Conservation (phyloP, 2,329 filamentous ascomycete species). For the Stagonosporopsis chrysanthemi region DNA sequence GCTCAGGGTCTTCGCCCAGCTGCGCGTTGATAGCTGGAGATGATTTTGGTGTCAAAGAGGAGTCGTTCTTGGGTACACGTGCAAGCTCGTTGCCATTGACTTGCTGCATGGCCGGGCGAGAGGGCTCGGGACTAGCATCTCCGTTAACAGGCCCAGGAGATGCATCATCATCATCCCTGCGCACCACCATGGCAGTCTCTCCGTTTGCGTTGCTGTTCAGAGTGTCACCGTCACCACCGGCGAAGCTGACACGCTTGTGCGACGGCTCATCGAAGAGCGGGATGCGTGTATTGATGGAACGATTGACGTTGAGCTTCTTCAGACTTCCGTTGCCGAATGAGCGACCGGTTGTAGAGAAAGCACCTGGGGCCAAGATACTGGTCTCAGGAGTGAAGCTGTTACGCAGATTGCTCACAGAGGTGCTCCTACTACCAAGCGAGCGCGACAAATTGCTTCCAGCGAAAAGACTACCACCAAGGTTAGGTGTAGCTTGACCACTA, state of each 20-base stretch:
- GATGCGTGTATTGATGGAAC: constrained; percentile 73
- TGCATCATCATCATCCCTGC: constrained; percentile 57
- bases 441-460: constrained; percentile 69
- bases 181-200: constrained; percentile 58
- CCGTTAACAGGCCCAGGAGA: constrained; percentile 62
- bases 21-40: constrained; percentile 41
- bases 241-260: constrained; percentile 87
- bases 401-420: constrained; percentile 86
- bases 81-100: constrained; percentile 78
- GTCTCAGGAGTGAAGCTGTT: constrained; percentile 83
- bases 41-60: constrained; percentile 51
- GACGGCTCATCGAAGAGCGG: constrained; percentile 65
- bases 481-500: constrained; percentile 65
- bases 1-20: constrained; percentile 58
- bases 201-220: constrained; percentile 53
- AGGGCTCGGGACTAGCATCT: constrained; percentile 41
- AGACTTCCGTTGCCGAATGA: constrained; percentile 62
- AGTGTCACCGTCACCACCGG: constrained; percentile 60
- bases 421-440: constrained; percentile 77
- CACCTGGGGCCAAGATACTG: constrained; percentile 84
- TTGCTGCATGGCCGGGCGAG: constrained; percentile 72
- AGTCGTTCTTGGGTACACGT: constrained; percentile 79
- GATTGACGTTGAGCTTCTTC: constrained; percentile 93
- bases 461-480: constrained; percentile 65
- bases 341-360: constrained; percentile 72